These are phyloP conservation scores for Phanerodontia chrysosporium DNA, from an alignment of 768 basidiomycete genomes.

Conservation along the genomic window DNA sequence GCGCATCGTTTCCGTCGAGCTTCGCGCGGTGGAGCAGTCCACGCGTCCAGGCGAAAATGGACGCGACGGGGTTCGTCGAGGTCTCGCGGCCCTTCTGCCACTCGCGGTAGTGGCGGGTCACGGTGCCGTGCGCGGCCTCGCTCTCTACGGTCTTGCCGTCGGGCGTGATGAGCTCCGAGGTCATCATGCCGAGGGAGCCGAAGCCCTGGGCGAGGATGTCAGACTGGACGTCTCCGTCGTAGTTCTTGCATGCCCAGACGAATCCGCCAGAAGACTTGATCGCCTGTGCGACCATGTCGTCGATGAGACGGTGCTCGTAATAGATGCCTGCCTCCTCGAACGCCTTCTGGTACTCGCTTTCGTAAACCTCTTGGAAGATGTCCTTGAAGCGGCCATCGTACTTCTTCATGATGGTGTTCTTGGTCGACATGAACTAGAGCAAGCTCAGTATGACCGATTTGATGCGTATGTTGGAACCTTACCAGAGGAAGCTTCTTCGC, in stretches of 20 bases:
- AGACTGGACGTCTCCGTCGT: constrained; percentile 60
- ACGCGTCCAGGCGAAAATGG: constrained; percentile 98
- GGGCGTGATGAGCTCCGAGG: constrained; percentile 89
- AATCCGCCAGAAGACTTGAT: constrained; percentile 93
- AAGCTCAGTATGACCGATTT: background rate
- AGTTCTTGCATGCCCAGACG: constrained; percentile 68
- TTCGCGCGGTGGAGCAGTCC: constrained; percentile 91
- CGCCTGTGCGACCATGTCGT: constrained; percentile 97
- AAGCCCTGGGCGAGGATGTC: constrained; percentile 98
- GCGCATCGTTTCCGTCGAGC: constrained; percentile 76
- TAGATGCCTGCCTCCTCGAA: constrained; percentile 74
- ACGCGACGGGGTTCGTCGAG: constrained; percentile 97
- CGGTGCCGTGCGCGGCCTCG: constrained; percentile 96
- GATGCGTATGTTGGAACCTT: constrained; percentile 14
- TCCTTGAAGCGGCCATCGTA: constrained; percentile 99
- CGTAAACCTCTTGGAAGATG: constrained; percentile 96
- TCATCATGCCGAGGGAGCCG: constrained; percentile 98
- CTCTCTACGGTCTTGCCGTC: constrained; percentile 90
- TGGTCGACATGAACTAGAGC: constrained; percentile 88
- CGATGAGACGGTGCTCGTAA: constrained; percentile 96
- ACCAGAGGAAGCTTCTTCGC: constrained; percentile 74
- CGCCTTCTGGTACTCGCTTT: constrained; percentile 67
- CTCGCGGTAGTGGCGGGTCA: constrained; percentile 96
- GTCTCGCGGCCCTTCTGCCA: constrained; percentile 97
- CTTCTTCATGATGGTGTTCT: constrained; percentile 96